These are phyloP conservation scores for Phytophthora pluvialis DNA, from an alignment of 352 stramenopile genomes.

Conservation along the genomic window DNA sequence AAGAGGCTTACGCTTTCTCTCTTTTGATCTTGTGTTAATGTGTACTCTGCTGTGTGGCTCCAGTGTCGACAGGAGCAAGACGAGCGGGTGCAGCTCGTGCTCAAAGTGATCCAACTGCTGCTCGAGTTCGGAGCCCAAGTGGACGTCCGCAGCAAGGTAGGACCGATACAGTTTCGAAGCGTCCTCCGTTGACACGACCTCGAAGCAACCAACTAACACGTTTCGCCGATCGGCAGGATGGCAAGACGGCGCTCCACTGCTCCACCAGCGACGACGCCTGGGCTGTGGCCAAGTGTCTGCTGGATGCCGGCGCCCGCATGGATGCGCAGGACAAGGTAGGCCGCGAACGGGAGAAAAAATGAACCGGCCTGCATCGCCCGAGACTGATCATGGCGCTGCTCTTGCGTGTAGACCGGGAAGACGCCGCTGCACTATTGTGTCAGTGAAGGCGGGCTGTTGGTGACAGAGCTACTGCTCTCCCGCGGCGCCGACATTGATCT, in stretches of 20 bases:
- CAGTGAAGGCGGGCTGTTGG: slow-evolving; percentile 27
- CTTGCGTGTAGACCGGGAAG: slow-evolving; percentile 20
- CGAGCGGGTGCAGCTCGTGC: background rate
- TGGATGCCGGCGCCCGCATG: slow-evolving; percentile 13
- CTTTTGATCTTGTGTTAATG: background rate
- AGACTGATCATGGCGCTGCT: background rate
- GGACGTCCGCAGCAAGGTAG: slow-evolving; percentile 21
- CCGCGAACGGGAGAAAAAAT: too few species aligned
- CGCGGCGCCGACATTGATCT: slow-evolving; percentile 26
- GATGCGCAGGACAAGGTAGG: slow-evolving; percentile 29
- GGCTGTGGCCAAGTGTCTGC: slow-evolving; percentile 31
- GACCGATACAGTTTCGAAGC: too few species aligned
- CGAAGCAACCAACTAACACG: too few species aligned
- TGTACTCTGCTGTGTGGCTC: too few species aligned
- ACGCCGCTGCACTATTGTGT: slow-evolving; percentile 37
- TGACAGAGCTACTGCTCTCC: slow-evolving; percentile 32
- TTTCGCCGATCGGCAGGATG: slow-evolving; percentile 15
- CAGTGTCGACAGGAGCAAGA: slow-evolving; percentile 36
- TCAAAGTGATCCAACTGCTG: slow-evolving; percentile 20
- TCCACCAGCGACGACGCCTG: slow-evolving; percentile 28
- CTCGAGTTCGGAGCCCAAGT: slow-evolving; percentile 15
- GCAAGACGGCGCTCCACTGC: slow-evolving; percentile 38
- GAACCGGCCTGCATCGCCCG: too few species aligned
- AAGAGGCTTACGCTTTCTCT: background rate
- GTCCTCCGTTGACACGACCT: too few species aligned